phyloP scores from a whole-genome alignment of 495 filamentous ascomycete species.

The Talaromyces adpressus region DNA sequence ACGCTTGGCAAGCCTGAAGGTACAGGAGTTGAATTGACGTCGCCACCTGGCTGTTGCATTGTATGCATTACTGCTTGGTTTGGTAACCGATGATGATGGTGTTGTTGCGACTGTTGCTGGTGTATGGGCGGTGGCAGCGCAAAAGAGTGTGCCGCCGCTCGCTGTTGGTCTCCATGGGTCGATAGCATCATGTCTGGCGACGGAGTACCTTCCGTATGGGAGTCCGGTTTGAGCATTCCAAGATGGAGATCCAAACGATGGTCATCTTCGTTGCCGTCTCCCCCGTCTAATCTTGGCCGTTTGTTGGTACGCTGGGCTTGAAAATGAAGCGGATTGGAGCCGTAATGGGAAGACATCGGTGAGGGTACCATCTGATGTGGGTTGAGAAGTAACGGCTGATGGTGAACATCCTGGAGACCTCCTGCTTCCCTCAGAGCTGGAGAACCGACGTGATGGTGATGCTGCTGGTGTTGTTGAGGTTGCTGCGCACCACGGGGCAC shows the following conservation, averaged over 20 bases:
- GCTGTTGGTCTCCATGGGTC: conserved; percentile 23
- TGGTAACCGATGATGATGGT: conserved; percentile 70
- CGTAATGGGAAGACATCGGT: conserved; percentile 26
- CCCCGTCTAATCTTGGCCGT: conserved; percentile 21
- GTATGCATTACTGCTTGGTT: conserved; percentile 46
- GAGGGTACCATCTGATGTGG: conserved; percentile 28
- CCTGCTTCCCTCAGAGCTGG: conserved; percentile 22
- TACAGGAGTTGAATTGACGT: conserved; percentile 19
- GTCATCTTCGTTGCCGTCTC: conserved; percentile 19
- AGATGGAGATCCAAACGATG: conserved; percentile 16
- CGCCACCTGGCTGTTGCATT: conserved; percentile 18
- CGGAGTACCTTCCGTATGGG: conserved; percentile 16
- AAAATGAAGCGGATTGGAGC: conserved; percentile 22
- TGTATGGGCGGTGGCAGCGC: conserved; percentile 19
- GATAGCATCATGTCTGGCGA: conserved; percentile 28
- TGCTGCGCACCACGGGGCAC: conserved; percentile 22
- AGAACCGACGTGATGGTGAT: conserved; percentile 19
- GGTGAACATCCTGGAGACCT: conserved; percentile 20
- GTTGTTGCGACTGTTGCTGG: conserved; percentile 33
- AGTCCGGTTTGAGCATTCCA: conserved; percentile 24
- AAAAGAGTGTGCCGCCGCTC: conserved; percentile 23
- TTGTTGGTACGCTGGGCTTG: conserved; percentile 26
- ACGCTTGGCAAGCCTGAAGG: conserved; percentile 53
- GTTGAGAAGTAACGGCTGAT: conserved; percentile 19
- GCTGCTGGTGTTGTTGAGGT: conserved; percentile 15